Evolutionary conservation across 2,329 filamentous ascomycete genomes (phyloP).

Genomic region (Magnaporthiopsis incrustans): DNA sequence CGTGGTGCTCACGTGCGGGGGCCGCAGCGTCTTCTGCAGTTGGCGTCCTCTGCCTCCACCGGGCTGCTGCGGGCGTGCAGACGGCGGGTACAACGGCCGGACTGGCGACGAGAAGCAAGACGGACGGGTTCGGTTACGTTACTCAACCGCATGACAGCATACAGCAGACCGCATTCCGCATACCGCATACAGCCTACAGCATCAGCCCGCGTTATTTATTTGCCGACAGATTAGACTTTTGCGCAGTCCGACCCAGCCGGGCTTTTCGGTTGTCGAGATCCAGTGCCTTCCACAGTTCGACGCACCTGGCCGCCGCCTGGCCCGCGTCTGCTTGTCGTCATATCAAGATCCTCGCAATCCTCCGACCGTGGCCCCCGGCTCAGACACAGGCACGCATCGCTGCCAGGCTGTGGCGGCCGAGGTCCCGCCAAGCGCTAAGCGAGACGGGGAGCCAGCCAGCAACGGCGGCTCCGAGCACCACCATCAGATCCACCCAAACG

Average conservation of each 20-base stretch:
- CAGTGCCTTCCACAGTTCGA: neutral
- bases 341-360: neutral
- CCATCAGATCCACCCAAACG: neutral
- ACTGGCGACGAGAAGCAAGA: neutral
- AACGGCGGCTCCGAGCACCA: constrained; percentile 4
- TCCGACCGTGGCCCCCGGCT: neutral
- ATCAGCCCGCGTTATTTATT: neutral
- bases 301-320: neutral
- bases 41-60: too few species aligned
- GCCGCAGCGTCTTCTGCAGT: neutral
- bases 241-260: neutral
- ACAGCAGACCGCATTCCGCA: neutral
- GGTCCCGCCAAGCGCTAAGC: constrained; percentile 20
- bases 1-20: neutral
- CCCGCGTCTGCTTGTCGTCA: neutral
- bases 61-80: neutral
- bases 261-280: neutral
- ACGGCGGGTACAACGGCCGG: neutral
- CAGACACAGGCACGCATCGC: neutral
- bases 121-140: neutral
- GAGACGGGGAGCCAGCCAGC: constrained; percentile 14
- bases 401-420: constrained; percentile 5
- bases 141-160: too few species aligned
- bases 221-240: neutral
- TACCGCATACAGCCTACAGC: too few species aligned